Evolutionary conservation across 768 basidiomycete species (phyloP).

Genomic region (Phallus indusiatus): DNA sequence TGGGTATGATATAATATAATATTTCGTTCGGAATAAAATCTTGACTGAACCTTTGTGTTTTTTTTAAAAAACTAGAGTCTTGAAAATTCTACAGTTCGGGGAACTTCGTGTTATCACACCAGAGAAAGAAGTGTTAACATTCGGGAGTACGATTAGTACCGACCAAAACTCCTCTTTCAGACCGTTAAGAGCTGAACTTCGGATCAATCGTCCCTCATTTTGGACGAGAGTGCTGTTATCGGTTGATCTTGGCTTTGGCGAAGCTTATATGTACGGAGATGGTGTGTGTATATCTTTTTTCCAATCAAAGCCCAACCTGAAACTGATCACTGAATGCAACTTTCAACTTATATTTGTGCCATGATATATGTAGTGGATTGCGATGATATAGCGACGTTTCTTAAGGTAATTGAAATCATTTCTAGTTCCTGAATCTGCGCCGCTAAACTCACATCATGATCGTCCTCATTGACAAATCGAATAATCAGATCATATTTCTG

Average conservation of each 20-base stretch:
- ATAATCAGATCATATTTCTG: not conserved
- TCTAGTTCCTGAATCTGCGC: no score
- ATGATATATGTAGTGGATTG: not conserved
- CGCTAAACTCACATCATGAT: no score
- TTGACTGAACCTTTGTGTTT: constrained; percentile 15
- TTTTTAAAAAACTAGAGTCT: constrained; percentile 8
- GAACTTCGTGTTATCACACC: constrained; percentile 37
- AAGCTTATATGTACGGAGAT: constrained; percentile 74
- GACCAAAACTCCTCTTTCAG: constrained; percentile 2
- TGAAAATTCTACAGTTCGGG: constrained; percentile 35
- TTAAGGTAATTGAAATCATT: not conserved
- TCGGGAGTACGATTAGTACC: no score
- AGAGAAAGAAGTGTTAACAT: constrained; percentile 32
- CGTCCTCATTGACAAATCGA: not conserved
- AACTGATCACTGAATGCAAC: no score
- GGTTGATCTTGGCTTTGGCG: constrained; percentile 59
- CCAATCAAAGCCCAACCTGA: no score
- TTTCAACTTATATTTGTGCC: no score
- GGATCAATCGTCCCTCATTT: not conserved
- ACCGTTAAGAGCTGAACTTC: not conserved
- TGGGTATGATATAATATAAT: no score
- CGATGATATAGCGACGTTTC: constrained; percentile 9
- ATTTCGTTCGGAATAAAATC: no score
- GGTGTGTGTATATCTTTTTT: constrained; percentile 30
- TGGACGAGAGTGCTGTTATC: constrained; percentile 11